phyloP scores from a whole-genome alignment of 192 early-diverging fungal species.

The Tieghemiomyces parasiticus region DNA sequence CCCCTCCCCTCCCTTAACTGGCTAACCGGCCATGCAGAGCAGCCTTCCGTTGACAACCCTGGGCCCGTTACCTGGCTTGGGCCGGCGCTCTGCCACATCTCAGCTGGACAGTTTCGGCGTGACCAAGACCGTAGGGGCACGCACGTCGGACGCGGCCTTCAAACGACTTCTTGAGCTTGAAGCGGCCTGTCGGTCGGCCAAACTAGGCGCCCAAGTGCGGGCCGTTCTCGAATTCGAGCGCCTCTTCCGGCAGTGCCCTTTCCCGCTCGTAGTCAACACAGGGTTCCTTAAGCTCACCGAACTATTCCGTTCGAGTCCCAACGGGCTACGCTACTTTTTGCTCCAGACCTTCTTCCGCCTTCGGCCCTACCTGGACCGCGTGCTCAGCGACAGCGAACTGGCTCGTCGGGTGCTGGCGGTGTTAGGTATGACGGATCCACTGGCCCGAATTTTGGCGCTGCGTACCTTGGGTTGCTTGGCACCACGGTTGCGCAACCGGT shows the following conservation, averaged over 20 bases:
- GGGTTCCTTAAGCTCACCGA: slow-evolving; percentile 34
- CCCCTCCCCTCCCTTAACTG: too few species aligned
- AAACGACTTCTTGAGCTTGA: slow-evolving; percentile 31
- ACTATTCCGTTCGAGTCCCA: slow-evolving; percentile 25
- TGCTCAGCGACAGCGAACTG: slow-evolving; percentile 26
- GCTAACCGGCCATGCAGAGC: too few species aligned
- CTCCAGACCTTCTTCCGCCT: slow-evolving; percentile 26
- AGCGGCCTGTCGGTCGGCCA: slow-evolving; percentile 22
- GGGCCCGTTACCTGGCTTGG: too few species aligned
- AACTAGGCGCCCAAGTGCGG: slow-evolving; percentile 23
- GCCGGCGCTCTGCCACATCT: too few species aligned
- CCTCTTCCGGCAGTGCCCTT: slow-evolving; percentile 32
- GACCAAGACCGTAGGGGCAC: neutral
- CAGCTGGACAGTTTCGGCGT: neutral
- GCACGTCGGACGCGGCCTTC: slow-evolving; percentile 28
- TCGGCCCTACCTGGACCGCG: slow-evolving; percentile 22
- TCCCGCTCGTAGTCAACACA: slow-evolving; percentile 29
- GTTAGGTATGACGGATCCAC: slow-evolving; percentile 29
- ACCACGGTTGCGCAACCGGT: slow-evolving; percentile 23
- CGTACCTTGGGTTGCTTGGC: slow-evolving; percentile 29
- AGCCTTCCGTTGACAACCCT: too few species aligned
- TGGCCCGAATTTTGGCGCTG: slow-evolving; percentile 29
- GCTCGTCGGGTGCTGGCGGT: slow-evolving; percentile 28
- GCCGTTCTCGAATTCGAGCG: slow-evolving; percentile 30
- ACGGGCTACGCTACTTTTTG: slow-evolving; percentile 29